Percentiles rank a stretch among this genome's conserved stretches.
Evolutionary conservation across 345 rosid genomes (phyloP).

Genomic region (Eucalyptus cloeziana): DNA sequence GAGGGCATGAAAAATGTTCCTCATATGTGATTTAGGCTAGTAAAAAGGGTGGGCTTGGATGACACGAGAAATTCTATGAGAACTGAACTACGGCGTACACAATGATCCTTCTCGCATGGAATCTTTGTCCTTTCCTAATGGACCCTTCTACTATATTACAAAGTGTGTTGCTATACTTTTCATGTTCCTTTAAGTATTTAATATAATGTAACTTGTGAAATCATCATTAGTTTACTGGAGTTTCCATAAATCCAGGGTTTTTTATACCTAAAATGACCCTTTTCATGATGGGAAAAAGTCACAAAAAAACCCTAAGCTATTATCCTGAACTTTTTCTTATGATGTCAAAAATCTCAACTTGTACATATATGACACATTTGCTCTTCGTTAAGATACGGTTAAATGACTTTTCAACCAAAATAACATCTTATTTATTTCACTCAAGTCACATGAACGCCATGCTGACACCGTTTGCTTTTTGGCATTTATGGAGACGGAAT

Average conservation of each 20-base stretch:
- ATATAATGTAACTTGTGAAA: not conserved
- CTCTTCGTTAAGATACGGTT: accelerated
- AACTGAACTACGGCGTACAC: not conserved
- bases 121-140: not conserved
- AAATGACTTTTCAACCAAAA: no score
- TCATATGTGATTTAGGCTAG: not conserved
- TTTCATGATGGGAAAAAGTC: not conserved
- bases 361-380: accelerated
- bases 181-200: not conserved
- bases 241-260: not conserved
- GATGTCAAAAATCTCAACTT: no score
- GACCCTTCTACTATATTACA: not conserved
- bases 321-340: not conserved
- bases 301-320: no score
- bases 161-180: not conserved
- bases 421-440: no score
- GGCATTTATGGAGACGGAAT: accelerated
- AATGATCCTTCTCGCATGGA: not conserved
- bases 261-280: not conserved
- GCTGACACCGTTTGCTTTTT: accelerated
- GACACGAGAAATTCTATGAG: not conserved
- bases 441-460: accelerated
- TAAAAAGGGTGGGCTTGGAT: not conserved
- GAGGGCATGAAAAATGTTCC: not conserved
- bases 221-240: not conserved